These are phyloP conservation scores for Sugiyamaella chiloensis DNA, from an alignment of 805 yeast genomes.

Conservation along the genomic window DNA sequence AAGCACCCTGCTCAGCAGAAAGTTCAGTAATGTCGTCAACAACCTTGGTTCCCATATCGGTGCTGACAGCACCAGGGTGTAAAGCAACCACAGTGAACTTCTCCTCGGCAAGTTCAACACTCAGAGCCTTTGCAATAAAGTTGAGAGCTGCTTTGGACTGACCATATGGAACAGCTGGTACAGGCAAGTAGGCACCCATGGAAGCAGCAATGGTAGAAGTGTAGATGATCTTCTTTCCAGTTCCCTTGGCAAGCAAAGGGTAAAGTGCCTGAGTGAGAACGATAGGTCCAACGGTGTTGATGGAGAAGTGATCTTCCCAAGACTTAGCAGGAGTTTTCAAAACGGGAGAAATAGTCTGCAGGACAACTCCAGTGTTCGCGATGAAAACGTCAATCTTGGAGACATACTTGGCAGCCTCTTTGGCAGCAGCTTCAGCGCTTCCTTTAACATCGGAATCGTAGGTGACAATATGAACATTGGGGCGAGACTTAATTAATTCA, in stretches of 20 bases:
- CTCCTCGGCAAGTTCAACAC: conserved; percentile 1
- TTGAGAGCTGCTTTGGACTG: conserved; percentile 37
- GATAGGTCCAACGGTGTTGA: conserved; percentile 32
- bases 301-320: conserved; percentile 20
- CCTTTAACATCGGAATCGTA: conserved; percentile 26
- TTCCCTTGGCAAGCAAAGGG: conserved; percentile 26
- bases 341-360: neutral
- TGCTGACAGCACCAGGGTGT: neutral
- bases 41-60: neutral
- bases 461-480: conserved; percentile 26
- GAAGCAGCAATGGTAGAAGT: conserved; percentile 1
- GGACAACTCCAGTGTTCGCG: conserved; percentile 30
- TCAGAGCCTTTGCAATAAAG: conserved; percentile 6
- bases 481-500: conserved; percentile 14
- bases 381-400: conserved; percentile 30
- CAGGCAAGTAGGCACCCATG: conserved; percentile 3
- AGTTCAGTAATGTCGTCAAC: neutral
- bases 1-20: conserved; percentile 2
- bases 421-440: conserved; percentile 19
- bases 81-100: neutral
- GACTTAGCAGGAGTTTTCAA: conserved; percentile 2
- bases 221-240: conserved; percentile 17
- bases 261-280: conserved; percentile 22
- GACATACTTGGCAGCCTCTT: conserved; percentile 16
- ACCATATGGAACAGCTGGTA: conserved; percentile 22